A percentile compares a stretch with the other conserved stretches of the same genome.
These are phyloP conservation scores for Alopecurus myosuroides DNA, from an alignment of 176 grass and related monocot genomes.

Conservation along the genomic window DNA sequence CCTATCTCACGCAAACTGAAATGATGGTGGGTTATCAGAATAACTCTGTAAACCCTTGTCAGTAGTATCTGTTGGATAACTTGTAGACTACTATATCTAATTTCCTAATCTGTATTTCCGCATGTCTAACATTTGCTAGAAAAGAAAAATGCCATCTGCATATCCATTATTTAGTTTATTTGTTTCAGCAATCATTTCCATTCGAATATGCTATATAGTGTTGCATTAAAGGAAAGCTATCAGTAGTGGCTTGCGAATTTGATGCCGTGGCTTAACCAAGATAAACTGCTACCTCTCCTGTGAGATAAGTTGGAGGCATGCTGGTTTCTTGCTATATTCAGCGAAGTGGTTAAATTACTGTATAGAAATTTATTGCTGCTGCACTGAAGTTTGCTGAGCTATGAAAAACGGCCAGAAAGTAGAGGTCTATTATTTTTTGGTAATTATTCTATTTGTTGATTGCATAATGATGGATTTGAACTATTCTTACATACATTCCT, in stretches of 20 bases:
- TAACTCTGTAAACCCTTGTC: background rate
- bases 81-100: background rate
- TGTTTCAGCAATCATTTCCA: background rate
- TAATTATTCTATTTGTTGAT: constrained; percentile 2
- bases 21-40: constrained; percentile 54
- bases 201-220: background rate
- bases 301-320: background rate
- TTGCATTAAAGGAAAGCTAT: background rate
- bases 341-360: background rate
- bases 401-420: background rate
- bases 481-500: constrained; percentile 3
- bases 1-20: constrained; percentile 87
- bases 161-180: constrained; percentile 10
- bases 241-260: background rate
- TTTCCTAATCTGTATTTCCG: background rate
- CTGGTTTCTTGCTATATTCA: constrained; percentile 8
- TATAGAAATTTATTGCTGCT: background rate
- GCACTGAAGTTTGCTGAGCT: background rate
- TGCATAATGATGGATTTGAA: constrained; percentile 12
- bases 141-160: background rate
- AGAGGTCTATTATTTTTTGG: background rate
- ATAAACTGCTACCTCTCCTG: background rate
- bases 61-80: background rate
- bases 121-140: background rate
- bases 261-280: background rate